These are phyloP conservation scores for Funneliformis geosporum DNA, from an alignment of 192 early-diverging fungal species.

Conservation along the genomic window DNA sequence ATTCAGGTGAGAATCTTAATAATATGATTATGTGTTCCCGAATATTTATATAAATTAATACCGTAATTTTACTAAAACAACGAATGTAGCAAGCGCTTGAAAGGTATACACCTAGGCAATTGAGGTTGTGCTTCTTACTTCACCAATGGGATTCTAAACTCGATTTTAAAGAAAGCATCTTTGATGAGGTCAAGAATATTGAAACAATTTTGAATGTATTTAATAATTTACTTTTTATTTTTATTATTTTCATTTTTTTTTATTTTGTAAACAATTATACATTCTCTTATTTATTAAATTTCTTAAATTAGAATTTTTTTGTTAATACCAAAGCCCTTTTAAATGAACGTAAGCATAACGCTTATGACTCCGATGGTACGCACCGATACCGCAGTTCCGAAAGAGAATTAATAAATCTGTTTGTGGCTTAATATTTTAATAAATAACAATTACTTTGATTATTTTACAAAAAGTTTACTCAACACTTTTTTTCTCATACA, in stretches of 20 bases:
- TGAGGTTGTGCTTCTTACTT: conserved; percentile 87
- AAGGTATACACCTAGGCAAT: conserved; percentile 77
- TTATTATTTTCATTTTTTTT: background rate
- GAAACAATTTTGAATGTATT: conserved; percentile 77
- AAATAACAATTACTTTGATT: background rate
- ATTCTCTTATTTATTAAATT: background rate
- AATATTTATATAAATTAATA: background rate
- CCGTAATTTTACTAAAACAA: background rate
- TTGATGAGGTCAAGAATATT: conserved; percentile 75
- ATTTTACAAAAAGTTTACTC: too few species aligned
- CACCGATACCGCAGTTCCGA: conserved; percentile 77
- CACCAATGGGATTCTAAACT: conserved; percentile 86
- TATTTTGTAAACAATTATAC: background rate
- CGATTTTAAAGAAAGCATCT: conserved; percentile 76
- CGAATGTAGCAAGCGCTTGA: conserved; percentile 66
- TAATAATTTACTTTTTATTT: background rate
- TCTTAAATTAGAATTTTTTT: conserved; percentile 86
- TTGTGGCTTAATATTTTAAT: conserved; percentile 17
- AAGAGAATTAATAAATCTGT: conserved; percentile 67
- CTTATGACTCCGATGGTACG: conserved; percentile 60
- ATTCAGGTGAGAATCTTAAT: conserved; percentile 57
- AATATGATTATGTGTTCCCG: conserved; percentile 7
- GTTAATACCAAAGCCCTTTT: conserved; percentile 76
- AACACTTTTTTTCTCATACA: conserved; percentile 8
- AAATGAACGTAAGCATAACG: conserved; percentile 58